phyloP scores from a whole-genome alignment of 2,329 filamentous ascomycete species.

The Ustilaginoidea virens region DNA sequence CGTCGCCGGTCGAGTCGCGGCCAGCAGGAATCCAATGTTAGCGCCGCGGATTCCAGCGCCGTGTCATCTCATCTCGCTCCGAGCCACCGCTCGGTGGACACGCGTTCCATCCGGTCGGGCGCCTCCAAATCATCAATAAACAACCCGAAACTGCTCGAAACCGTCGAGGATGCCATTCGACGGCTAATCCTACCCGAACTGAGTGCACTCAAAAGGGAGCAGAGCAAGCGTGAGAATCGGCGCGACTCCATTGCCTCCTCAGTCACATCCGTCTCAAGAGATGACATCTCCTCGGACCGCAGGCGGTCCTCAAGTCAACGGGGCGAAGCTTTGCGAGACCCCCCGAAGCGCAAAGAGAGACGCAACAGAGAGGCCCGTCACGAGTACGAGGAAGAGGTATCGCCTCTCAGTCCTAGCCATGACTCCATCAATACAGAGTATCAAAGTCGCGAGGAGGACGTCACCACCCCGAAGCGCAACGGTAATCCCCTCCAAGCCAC shows the following conservation, averaged over 20 bases:
- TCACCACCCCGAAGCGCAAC: conserved; percentile 28
- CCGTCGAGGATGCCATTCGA: conserved; percentile 85
- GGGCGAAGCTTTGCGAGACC: conserved; percentile 36
- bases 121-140: conserved; percentile 63
- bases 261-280: conserved; percentile 36
- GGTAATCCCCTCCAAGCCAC: conserved; percentile 28
- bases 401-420: conserved; percentile 30
- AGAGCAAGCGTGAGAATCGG: conserved; percentile 59
- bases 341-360: conserved; percentile 25
- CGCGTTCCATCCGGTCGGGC: conserved; percentile 34
- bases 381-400: conserved; percentile 35
- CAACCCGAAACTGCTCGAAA: conserved; percentile 79
- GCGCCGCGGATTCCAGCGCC: conserved; percentile 37
- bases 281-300: conserved; percentile 42
- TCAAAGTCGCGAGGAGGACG: conserved; percentile 18
- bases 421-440: conserved; percentile 27
- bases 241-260: conserved; percentile 49
- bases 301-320: conserved; percentile 45
- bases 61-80: conserved; percentile 37
- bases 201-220: conserved; percentile 79
- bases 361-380: conserved; percentile 40
- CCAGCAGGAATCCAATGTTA: conserved; percentile 36
- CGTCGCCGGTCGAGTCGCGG: conserved; percentile 35
- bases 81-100: conserved; percentile 40
- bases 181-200: conserved; percentile 82